Base-by-base conservation (phyloP, 345 rosid genomes). In the Crucihimalaya himalaica region DNA sequence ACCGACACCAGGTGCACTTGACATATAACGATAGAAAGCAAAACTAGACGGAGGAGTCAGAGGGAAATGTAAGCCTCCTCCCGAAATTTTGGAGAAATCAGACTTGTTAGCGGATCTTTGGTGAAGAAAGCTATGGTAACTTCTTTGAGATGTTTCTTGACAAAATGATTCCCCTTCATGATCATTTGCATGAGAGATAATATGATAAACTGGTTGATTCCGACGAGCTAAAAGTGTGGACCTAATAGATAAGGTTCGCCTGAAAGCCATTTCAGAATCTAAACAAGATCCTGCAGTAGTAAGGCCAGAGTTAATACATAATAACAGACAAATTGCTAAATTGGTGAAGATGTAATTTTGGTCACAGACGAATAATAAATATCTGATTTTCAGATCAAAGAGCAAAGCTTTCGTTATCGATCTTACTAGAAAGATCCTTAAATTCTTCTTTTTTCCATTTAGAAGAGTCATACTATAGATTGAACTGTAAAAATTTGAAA, bases 1-100 rank as follows among this genome's bases (percentile, higher is more conserved):
- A 5, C 82, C 88, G 2, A 58, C 79, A 43, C 84, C 86, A 46
- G 65, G 76, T 8, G 84, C 54, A 16, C 89, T 82, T 0, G 96
- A 87, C 89, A 91, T 85, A 58, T 83, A 72, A 37, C 93, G 91
- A 37, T 56, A 63, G 65, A 78, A 84, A n/a, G 79, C 81, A 18
- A 79, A 55, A 12, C 81, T 89, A 6, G 74, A 48, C 14, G 81
- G 35, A 0, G 86, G 81, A 27, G 71, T 55, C 37, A 77, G 53
- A 47, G 80, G 70, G 9, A 81, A 61, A 48, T 63, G 76, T 7
- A 60, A 70, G 65, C 81, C 67, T 74, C 73, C 70, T 65, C 82
- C 37, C 1, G 16, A 45, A 13, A 61, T 42, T 6, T 23, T 80
- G n/a, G 77, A 75, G 28, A 80, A 59, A 35, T 76, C 64, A 0